Evolutionary conservation across 2,329 filamentous ascomycete genomes (phyloP), one percentile per base, ranked within the genome.

Genomic region (Camptophora hylomeconis): DNA sequence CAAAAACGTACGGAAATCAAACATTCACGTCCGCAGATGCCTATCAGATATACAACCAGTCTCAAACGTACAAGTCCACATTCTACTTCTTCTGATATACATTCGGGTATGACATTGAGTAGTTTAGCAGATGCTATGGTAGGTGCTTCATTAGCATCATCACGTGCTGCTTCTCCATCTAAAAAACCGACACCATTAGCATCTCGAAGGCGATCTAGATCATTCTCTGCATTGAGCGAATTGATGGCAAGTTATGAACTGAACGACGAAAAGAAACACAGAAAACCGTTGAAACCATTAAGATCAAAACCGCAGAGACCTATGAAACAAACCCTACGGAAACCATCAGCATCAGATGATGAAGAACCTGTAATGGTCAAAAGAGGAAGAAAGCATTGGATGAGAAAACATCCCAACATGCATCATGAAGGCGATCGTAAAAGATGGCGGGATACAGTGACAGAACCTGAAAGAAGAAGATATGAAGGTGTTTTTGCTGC

Each of bases 401-500:
- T 61, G 11, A 47, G 50, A 27, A 57, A 59, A 31, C 58, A 63
- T 36, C 59, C 58, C 6, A 55, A 63, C 37, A 63, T 61, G 32
- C 58, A 62, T 36, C 54, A 57, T 28, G 59, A 63, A 45, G 59
- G 59, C 3, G 55, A 61, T 43, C 58, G 60, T 6, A 61, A 55
- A 36, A 44, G 54, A 31, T 63, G 58, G 56, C 48, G 53, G 22
- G 52, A 53, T 25, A 52, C 56, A 33, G 43, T 64, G 8, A 58
- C 53, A 1, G 58, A 61, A 35, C 47, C 50, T 16, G 57, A 63
- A 31, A 50, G 59, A 19, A 64, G 60, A 37, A 48, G 59, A 28
- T 65, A 64, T 35, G 61, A 65, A 42, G 61, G 59, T 3, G 58
- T 65, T 4, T 65, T 61, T 59, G 61, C 60, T 17, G 60, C 60